Base-by-base conservation (phyloP, 495 filamentous ascomycete species). In the Penicillium crystallinum region DNA sequence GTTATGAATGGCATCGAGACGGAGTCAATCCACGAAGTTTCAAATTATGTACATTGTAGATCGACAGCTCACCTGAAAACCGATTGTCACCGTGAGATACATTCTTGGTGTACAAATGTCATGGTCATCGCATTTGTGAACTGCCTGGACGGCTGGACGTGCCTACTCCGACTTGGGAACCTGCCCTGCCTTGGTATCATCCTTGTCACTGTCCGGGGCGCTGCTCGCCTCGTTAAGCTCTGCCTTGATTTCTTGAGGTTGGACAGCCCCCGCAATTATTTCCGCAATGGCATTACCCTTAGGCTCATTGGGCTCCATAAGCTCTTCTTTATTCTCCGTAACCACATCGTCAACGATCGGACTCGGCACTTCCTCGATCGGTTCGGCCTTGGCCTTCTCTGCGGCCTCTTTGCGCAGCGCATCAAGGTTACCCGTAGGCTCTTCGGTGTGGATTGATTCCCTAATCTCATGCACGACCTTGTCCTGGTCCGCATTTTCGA, bases 401-500 rank as follows among this genome's bases (percentile, higher is more conserved):
- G 56, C 64, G 31, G 56, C 65, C 45, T 72, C 68, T 40, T 64
- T 52, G 14, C 63, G 57, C 31, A 73, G 21, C 17, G 61, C 60
- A 33, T 64, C 58, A 14, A 69, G 31, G 14, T 49, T 44, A 0
- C 46, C 49, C 0, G 33, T 18, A 2, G 59, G 46, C 12, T 59
- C 60, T 14, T 62, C 63, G 3, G 59, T 62, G 5, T 68, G 66
- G 27, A 77, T 69, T 3, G 73, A 74, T 37, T 65, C 60, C 12
- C 73, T 63, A 31, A 75, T 61, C 49, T 74, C 72, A 22, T 59
- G 58, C 22, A 68, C 66, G 4, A 68, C 64, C 51, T 71, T 63
- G 18, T 70, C 67, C 21, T 68, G 62, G 38, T 74, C 72, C 19
- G 63, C 72, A 25, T 64, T 54, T 12, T 68, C 67, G 2, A 65